phyloP scores from a whole-genome alignment of 75 land plant genomes.

The Selaginella moellendorffii region DNA sequence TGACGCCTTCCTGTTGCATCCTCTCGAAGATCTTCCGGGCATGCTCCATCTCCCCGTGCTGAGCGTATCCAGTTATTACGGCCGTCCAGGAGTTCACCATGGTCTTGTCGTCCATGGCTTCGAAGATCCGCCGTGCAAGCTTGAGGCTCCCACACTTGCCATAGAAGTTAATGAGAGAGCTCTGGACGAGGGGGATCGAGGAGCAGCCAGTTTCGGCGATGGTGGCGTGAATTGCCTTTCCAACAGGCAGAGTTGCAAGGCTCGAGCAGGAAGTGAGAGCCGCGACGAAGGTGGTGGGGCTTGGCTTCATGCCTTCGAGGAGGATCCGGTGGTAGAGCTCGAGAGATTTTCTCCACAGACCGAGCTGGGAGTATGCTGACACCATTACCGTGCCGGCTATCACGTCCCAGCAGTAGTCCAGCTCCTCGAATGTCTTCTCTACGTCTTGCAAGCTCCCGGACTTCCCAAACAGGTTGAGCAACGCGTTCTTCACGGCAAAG shows the following conservation, averaged over 20 bases:
- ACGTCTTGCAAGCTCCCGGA: neutral
- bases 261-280: constrained; percentile 13
- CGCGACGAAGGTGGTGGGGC: neutral
- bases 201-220: constrained; percentile 25
- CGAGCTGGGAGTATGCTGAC: constrained; percentile 1
- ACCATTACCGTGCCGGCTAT: neutral
- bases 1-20: constrained; percentile 20
- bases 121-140: constrained; percentile 16
- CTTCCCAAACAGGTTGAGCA: neutral
- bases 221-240: constrained; percentile 17
- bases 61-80: constrained; percentile 35
- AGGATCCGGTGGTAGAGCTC: neutral
- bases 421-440: neutral
- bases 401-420: neutral
- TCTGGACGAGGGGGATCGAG: neutral
- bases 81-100: constrained; percentile 32
- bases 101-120: constrained; percentile 20
- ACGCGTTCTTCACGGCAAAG: neutral
- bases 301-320: neutral
- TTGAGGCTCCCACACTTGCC: constrained; percentile 18
- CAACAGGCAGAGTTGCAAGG: constrained; percentile 11
- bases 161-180: constrained; percentile 28
- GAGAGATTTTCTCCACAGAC: neutral
- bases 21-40: constrained; percentile 25
- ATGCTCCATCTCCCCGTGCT: constrained; percentile 30